Evolutionary conservation across 768 basidiomycete genomes (phyloP), one percentile per base, ranked within the genome.

Genomic region (Tricholoma flavovirens): DNA sequence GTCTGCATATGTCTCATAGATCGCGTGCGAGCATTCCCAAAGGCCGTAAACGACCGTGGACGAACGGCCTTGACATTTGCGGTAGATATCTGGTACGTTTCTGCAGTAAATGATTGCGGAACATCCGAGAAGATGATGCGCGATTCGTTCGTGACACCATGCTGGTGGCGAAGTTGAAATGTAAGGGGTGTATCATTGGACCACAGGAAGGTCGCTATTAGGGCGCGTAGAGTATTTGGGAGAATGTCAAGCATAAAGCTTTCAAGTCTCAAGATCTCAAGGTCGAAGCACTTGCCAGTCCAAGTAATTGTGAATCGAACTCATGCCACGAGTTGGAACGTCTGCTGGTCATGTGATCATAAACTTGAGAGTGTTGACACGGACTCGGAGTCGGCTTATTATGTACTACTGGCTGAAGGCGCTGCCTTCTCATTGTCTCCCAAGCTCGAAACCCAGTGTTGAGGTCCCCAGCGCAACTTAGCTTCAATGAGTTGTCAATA

Each of bases 151-250:
- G 78, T 75, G 8, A 82, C 62, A 22, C 79, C 83, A 60, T 89
- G 86, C 40, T 78, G 71, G 66, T 89, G 87, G 33, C 87, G 83
- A 21, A 89, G 75, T 30, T 77, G 78, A 68, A 90, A 89, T 30
- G 73, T 76, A 5, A 87, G 64, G 12, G 71, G 65, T 45, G 73
- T 56, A 11, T 55, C 35, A 58, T 61, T 59, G 33, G 65, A 59
- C 76, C 74, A 80, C 9, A 82, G 66, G 3, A 78, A 60, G 2
- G 71, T 74, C 5, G 73, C 65, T 21, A 83, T 61, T 9, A 81
- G 63, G 24, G 76, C 57, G 38, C 73, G 74, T 9, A 83, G 61
- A 19, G 79, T 63, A 7, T 62, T 59, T 4, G 80, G 76, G n/a
- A 82, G 69, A 46, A 63, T 57, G 53, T 68, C 58, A 15, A 74